Base-by-base conservation (phyloP, 73 alveolate species). In the Effrenium voratum region DNA sequence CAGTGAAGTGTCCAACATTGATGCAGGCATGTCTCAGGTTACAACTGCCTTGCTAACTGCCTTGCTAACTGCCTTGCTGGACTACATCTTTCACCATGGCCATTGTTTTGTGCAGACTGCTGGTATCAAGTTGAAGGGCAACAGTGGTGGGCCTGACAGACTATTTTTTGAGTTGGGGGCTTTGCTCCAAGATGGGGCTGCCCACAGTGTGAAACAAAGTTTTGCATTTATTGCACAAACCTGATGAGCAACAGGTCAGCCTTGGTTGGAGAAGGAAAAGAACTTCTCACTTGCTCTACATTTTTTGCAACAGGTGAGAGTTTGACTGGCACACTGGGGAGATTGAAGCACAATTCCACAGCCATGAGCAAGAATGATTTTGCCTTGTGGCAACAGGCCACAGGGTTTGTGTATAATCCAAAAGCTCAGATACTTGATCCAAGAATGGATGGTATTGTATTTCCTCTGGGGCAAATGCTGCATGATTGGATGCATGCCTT, bases 381-480 rank as follows among this genome's bases (percentile, higher is more conserved):
- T 45, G 70, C 41, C 0, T 41, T 88, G 24, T 88, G 86, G 86
- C 87, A 88, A 34, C 85, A 88, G 79, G 96, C 96, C n/a, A 73
- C 47, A 19, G 92, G 92, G 12, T 12, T 26, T 47, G 49, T n/a
- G 36, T 81, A 49, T 38, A 81, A 81, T n/a, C 36, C 19, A 81
- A 15, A n/a, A 47, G 70, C 13, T 34, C 73, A 47, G 2, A 46
- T 81, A 1, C 46, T 47, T 32, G 2, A 36, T 12, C 38, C 19
- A 34, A 24, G 3, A 12, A 34, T 81, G 8, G 2, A 30, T 1
- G 38, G 32, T 8, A 38, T 43, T 32, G 13, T 81, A 12, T 1
- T 8, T 8, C 92, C 92, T 0, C 46, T 81, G 19, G 8, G 38
- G 32, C 92, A 81, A 16, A n/a, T 81, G 12, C 0, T 49, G 10